These are phyloP conservation scores for Chrysochromulina parva DNA, from an alignment of 78 protist species.

Conservation along the genomic window DNA sequence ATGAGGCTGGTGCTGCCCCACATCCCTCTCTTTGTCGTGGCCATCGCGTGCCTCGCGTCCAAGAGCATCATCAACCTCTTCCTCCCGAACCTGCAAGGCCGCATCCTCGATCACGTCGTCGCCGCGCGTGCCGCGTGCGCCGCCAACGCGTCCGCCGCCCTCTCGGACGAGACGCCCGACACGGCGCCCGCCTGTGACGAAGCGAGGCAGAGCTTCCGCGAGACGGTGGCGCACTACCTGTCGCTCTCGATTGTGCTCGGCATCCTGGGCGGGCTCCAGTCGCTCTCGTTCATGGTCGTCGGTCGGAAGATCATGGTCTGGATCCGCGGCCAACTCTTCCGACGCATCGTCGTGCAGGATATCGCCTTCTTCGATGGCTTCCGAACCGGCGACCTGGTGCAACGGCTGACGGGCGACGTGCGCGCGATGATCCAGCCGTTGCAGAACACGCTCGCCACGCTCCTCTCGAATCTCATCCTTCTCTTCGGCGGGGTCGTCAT, in stretches of 20 bases:
- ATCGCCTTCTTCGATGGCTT: slow-evolving; percentile 24
- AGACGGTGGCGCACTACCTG: not conserved
- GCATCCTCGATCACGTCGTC: not conserved
- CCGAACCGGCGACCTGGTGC: not conserved
- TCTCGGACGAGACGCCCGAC: not conserved
- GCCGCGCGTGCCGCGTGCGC: not conserved
- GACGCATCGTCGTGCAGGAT: not conserved
- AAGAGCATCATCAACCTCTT: not conserved
- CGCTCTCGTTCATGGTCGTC: not conserved
- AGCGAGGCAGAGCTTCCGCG: not conserved
- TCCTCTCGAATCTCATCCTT: not conserved
- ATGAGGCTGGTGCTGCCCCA: not conserved
- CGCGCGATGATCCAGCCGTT: not conserved
- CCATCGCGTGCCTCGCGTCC: not conserved
- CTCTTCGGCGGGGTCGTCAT: not conserved
- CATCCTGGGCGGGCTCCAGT: not conserved
- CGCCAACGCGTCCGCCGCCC: not conserved
- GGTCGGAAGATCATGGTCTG: not conserved
- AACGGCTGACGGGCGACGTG: not conserved
- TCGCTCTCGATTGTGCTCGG: not conserved
- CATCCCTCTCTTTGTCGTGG: not conserved
- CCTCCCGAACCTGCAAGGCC: not conserved
- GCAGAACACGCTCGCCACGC: not conserved
- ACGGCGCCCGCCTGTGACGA: not conserved
- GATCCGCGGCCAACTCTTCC: not conserved